Conservation (phyloP, 2,329 filamentous ascomycete species). For the Elsinoe ampelina region DNA sequence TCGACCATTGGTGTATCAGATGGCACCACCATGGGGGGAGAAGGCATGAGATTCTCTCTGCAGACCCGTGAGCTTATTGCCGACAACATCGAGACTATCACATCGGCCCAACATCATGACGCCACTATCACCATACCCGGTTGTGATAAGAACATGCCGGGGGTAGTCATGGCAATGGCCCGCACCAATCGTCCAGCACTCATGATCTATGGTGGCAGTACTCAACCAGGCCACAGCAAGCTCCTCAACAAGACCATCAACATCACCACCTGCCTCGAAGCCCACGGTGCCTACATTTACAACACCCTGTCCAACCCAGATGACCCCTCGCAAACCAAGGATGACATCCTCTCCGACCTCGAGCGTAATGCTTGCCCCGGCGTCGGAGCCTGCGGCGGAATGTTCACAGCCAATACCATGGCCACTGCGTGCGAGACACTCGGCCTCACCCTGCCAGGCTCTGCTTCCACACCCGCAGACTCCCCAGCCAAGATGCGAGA, state of each 20-base stretch:
- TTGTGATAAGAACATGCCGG: constrained; percentile 99
- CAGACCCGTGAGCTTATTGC: constrained; percentile 12
- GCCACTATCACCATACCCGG: constrained; percentile 92
- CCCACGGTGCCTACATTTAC: constrained; percentile 72
- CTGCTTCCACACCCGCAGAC: constrained; percentile 70
- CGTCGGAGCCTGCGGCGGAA: constrained; percentile 75
- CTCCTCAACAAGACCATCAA: constrained; percentile 73
- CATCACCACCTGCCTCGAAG: constrained; percentile 81
- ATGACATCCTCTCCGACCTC: constrained; percentile 76
- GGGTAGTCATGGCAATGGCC: constrained; percentile 80
- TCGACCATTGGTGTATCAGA: constrained; percentile 86
- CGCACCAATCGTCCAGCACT: constrained; percentile 85
- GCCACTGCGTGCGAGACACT: constrained; percentile 84
- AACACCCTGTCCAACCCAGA: constrained; percentile 62
- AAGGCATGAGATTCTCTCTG: constrained; percentile 82
- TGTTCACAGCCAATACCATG: constrained; percentile 96
- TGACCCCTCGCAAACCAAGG: constrained; percentile 57
- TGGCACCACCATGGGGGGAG: constrained; percentile 89
- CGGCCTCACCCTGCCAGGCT: constrained; percentile 73
- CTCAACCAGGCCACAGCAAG: constrained; percentile 73
- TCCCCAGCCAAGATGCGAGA: constrained; percentile 79
- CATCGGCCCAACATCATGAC: constrained; percentile 84
- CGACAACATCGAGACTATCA: constrained; percentile 88
- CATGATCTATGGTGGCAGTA: constrained; percentile 93
- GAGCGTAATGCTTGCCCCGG: constrained; percentile 70